Conservation (phyloP, 352 stramenopile genomes). For the Globisporangium nunn region DNA sequence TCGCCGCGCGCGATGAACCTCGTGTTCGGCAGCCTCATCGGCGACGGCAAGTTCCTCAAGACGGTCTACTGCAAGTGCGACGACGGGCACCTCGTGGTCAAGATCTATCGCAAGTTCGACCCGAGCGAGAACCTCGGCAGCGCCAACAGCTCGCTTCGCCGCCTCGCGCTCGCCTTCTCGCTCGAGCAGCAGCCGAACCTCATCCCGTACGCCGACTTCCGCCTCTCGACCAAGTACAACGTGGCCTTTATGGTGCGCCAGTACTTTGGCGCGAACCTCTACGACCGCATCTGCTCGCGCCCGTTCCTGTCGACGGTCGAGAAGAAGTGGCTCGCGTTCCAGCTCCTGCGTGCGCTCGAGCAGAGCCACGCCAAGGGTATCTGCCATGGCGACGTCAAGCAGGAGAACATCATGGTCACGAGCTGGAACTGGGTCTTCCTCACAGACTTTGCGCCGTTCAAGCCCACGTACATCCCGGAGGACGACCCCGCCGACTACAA, state of each 20-base stretch:
- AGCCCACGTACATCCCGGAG: slow-evolving; percentile 92
- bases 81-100: slow-evolving; percentile 78
- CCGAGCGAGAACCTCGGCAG: slow-evolving; percentile 54
- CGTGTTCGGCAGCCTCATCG: slow-evolving; percentile 81
- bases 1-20: slow-evolving; percentile 78
- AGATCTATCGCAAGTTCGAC: slow-evolving; percentile 87
- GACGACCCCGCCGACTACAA: slow-evolving; percentile 95
- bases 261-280: slow-evolving; percentile 94
- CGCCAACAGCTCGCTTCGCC: slow-evolving; percentile 46
- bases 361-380: slow-evolving; percentile 91
- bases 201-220: slow-evolving; percentile 76
- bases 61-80: slow-evolving; percentile 85
- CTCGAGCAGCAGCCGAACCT: slow-evolving; percentile 75
- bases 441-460: slow-evolving; percentile 95
- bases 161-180: slow-evolving; percentile 46
- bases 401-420: slow-evolving; percentile 98
- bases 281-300: slow-evolving; percentile 93
- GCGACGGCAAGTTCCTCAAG: slow-evolving; percentile 88
- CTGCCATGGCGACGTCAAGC: slow-evolving; percentile 97
- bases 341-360: slow-evolving; percentile 92
- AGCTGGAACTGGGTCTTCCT: slow-evolving; percentile 97
- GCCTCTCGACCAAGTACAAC: slow-evolving; percentile 72
- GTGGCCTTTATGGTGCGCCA: slow-evolving; percentile 93
- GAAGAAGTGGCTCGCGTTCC: slow-evolving; percentile 97
- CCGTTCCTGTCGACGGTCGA: slow-evolving; percentile 94